phyloP scores from a whole-genome alignment of 179 eudicot genomes.

The Sideroxylon spinosum region DNA sequence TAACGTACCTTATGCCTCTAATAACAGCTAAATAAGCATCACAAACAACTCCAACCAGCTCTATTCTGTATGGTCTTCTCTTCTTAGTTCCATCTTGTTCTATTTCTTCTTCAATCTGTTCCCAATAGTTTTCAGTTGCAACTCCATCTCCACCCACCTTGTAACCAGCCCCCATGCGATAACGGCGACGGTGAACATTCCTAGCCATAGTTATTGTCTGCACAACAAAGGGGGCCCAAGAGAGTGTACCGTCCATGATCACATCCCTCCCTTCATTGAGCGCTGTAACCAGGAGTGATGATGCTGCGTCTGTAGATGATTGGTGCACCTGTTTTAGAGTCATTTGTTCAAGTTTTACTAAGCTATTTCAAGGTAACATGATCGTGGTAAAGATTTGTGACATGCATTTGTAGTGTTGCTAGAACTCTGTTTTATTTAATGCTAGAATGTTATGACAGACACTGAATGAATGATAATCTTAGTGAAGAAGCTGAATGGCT shows the following conservation, averaged over 20 bases:
- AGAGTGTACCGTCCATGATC: slow-evolving; percentile 97
- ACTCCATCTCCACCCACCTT: slow-evolving; percentile 61
- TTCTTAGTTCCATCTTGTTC: slow-evolving; percentile 55
- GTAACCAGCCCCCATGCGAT: slow-evolving; percentile 97
- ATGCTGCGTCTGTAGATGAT: slow-evolving; percentile 98
- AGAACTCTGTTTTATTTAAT: neutral
- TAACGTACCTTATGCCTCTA: slow-evolving; percentile 81
- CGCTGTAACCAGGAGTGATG: slow-evolving; percentile 95
- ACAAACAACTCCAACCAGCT: slow-evolving; percentile 93
- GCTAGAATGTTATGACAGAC: neutral
- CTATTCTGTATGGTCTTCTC: slow-evolving; percentile 93
- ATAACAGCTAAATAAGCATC: slow-evolving; percentile 95
- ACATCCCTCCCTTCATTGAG: slow-evolving; percentile 97
- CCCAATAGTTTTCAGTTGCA: slow-evolving; percentile 89
- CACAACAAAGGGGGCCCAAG: slow-evolving; percentile 95
- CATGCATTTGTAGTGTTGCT: neutral
- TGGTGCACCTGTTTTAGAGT: slow-evolving; percentile 74
- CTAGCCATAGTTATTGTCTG: slow-evolving; percentile 99
- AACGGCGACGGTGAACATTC: slow-evolving; percentile 84
- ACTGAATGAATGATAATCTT: neutral
- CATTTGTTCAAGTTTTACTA: slow-evolving; percentile 9
- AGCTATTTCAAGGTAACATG: neutral
- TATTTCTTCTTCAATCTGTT: slow-evolving; percentile 72
- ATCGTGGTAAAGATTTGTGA: neutral
- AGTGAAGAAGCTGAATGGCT: neutral